Percentiles rank a stretch among this genome's conserved stretches.
Evolutionary conservation across 441 rosid genomes (phyloP).

Genomic region (Populus hybrid): DNA sequence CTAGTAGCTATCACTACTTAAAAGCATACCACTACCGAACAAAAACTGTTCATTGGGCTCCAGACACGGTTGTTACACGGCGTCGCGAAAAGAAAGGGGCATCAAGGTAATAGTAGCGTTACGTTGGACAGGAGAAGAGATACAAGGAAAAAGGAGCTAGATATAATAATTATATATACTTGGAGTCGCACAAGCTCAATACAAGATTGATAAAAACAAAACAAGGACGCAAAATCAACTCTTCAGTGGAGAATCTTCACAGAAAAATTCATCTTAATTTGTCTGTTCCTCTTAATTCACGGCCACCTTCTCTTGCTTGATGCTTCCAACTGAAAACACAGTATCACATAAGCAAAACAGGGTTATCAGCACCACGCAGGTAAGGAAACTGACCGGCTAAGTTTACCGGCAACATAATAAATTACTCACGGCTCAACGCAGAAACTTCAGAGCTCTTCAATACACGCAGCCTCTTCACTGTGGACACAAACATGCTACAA

Average conservation of each 20-base stretch:
- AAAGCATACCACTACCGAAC: too few relatives aligned
- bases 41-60: background rate
- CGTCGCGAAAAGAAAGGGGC: background rate
- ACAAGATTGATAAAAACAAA: conserved; percentile 22
- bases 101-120: background rate
- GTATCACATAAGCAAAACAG: background rate
- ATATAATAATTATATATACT: conserved; percentile 17
- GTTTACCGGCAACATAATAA: background rate
- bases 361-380: background rate
- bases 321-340: conserved; percentile 42
- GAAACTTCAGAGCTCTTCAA: conserved; percentile 71
- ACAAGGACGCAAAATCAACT: conserved; percentile 19
- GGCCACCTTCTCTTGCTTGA: conserved; percentile 43
- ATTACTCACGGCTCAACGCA: conserved; percentile 49
- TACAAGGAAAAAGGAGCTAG: conserved; percentile 8
- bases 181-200: conserved; percentile 23
- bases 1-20: too few relatives aligned
- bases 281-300: conserved; percentile 4
- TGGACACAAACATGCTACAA: conserved; percentile 74
- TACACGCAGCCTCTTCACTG: conserved; percentile 73
- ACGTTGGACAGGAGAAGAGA: background rate
- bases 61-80: background rate
- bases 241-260: conserved; percentile 25
- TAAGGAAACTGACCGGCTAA: background rate
- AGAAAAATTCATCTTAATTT: conserved; percentile 11